phyloP scores from a whole-genome alignment of 257 asterid genomes.

The Capsicum pubescens region DNA sequence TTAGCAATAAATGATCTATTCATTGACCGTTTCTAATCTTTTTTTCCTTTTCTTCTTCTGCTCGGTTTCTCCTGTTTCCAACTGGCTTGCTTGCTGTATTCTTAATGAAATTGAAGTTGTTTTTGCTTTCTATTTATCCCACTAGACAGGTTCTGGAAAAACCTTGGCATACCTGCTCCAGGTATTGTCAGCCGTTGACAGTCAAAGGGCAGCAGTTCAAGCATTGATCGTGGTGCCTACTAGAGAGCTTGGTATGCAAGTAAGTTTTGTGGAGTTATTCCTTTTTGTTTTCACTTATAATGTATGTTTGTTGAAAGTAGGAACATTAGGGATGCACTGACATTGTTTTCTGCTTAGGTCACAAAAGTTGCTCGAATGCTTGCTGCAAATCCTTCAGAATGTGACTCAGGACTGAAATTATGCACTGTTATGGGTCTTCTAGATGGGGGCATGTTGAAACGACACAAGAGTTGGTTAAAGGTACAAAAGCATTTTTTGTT shows the following conservation, averaged over 20 bases:
- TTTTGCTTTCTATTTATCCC: slow-evolving; percentile 37
- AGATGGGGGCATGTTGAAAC: slow-evolving; percentile 88
- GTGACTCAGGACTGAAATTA: slow-evolving; percentile 57
- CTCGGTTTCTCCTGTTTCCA: neutral
- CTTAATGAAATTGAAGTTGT: slow-evolving; percentile 32
- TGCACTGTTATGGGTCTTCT: slow-evolving; percentile 91
- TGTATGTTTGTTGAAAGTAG: slow-evolving; percentile 11
- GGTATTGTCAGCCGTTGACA: slow-evolving; percentile 66
- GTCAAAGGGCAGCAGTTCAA: slow-evolving; percentile 80
- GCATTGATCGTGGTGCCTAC: slow-evolving; percentile 91
- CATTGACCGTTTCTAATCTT: neutral
- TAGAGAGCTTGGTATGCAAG: slow-evolving; percentile 98
- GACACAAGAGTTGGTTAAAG: slow-evolving; percentile 97
- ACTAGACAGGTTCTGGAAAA: slow-evolving; percentile 99
- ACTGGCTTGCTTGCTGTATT: slow-evolving; percentile 27
- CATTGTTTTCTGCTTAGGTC: slow-evolving; percentile 52
- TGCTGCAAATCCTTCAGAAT: slow-evolving; percentile 61
- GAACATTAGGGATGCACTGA: slow-evolving; percentile 15
- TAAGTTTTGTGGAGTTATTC: slow-evolving; percentile 40
- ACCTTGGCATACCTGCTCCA: slow-evolving; percentile 84
- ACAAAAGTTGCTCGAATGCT: slow-evolving; percentile 84
- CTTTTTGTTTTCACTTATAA: slow-evolving; percentile 1
- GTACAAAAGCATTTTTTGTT: slow-evolving; percentile 39
- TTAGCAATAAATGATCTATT: slow-evolving; percentile 3
- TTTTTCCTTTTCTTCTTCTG: slow-evolving; percentile 23